A percentile compares a stretch with the other conserved stretches of the same genome.
Evolutionary conservation across 768 basidiomycete species (phyloP).

Genomic region (Suillus lakei): DNA sequence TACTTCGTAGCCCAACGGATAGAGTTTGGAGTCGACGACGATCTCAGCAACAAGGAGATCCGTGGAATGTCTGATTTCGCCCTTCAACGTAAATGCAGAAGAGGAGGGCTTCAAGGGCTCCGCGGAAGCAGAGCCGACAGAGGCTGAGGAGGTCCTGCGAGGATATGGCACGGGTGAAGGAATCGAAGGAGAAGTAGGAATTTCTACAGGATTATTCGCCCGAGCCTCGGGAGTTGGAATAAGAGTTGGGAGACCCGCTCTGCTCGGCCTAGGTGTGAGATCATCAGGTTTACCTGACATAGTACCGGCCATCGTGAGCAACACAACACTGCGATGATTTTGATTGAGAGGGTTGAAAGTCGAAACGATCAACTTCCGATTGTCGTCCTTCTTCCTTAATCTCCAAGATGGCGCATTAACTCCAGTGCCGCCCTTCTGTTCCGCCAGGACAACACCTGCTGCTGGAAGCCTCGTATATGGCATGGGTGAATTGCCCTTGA

Average conservation of each 20-base stretch:
- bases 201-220: conserved; percentile 16
- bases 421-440: conserved; percentile 41
- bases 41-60: conserved; percentile 82
- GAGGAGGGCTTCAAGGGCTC: conserved; percentile 43
- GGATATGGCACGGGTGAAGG: conserved; percentile 20
- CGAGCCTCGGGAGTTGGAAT: conserved; percentile 23
- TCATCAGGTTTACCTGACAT: conserved; percentile 35
- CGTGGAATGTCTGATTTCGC: conserved; percentile 60
- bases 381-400: conserved; percentile 62
- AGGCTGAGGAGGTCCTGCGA: conserved; percentile 26
- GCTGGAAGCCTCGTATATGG: conserved; percentile 75
- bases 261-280: conserved; percentile 47
- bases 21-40: conserved; percentile 81
- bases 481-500: conserved; percentile 67
- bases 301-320: conserved; percentile 41
- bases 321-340: conserved; percentile 55
- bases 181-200: conserved; percentile 28
- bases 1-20: conserved; percentile 75
- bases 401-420: conserved; percentile 54
- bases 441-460: conserved; percentile 60
- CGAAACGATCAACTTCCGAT: conserved; percentile 59
- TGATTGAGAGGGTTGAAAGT: conserved; percentile 54
- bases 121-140: conserved; percentile 37
- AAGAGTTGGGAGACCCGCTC: conserved; percentile 30
- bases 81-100: conserved; percentile 65